Evolutionary conservation across 768 basidiomycete genomes (phyloP), one percentile per base, ranked within the genome.

Genomic region (Tulasnella sp.): DNA sequence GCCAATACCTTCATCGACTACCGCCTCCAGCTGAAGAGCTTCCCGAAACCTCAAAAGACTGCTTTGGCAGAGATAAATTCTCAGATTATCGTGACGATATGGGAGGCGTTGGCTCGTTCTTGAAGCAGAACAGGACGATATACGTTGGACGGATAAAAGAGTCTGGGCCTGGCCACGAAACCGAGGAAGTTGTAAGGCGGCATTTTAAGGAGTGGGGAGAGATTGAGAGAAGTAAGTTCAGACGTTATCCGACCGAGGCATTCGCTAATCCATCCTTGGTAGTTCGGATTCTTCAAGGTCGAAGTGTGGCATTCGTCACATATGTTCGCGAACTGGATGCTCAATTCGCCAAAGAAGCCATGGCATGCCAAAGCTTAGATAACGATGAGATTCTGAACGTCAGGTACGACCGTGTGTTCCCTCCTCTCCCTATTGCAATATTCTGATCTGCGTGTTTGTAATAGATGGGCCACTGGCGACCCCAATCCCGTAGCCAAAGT

Each of bases 61-160:
- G 94, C 79, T 99, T 99, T 78, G 94, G 93, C 0, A 84, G 97
- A 62, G 95, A 97, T 83, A 98, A 98, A 81, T 97, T 98, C 80
- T 83, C 95, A 0, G 95, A 97, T 80, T 99, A 99, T 80, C 84
- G 96, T 74, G 97, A 99, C 79, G 97, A 99, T 79, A 98, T 99
- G 97, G 97, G 97, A 76, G 97, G 97, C 81, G 96, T 98, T 36
- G 97, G 97, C 14, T 94, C 92, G 73, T 98, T 98, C 82, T 91
- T 90, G 77, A 82, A 95, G 42, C 90, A 94, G 80, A 99, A 99
- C 79, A 83, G 96, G 73, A 98, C 97, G 42, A 79, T 99, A 17
- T 99, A 99, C 79, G 87, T 99, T 62, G 96, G 96, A 2, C 85
- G 94, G 71, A 95, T 99, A 76, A 91, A 92, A 79, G 95, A 97